Percentiles rank a stretch among this genome's conserved stretches.
These are phyloP conservation scores for Arabis alpina DNA, from an alignment of 345 rosid species.

Conservation along the genomic window DNA sequence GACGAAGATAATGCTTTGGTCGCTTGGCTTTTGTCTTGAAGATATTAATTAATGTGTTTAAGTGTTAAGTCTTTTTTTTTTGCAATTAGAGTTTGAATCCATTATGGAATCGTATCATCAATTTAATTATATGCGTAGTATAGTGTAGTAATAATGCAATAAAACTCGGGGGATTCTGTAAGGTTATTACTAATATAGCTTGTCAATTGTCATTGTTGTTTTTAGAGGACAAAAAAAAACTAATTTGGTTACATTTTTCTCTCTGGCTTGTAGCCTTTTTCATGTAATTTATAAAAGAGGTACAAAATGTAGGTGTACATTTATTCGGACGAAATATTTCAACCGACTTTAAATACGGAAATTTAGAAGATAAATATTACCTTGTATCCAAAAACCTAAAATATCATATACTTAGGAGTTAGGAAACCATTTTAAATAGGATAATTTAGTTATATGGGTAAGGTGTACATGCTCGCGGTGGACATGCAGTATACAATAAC, in stretches of 20 bases:
- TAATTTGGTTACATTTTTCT: background rate
- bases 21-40: slow-evolving; percentile 60
- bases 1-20: slow-evolving; percentile 46
- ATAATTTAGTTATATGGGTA: too few species aligned
- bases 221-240: background rate
- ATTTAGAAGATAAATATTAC: background rate
- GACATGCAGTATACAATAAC: too few species aligned
- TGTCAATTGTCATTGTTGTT: background rate
- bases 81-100: background rate
- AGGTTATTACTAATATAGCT: background rate
- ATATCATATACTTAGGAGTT: too few species aligned
- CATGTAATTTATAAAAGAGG: slow-evolving; percentile 10
- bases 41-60: background rate
- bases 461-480: too few species aligned
- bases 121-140: background rate
- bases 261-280: background rate
- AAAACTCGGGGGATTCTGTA: background rate
- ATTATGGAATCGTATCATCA: background rate
- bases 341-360: slow-evolving; percentile 2
- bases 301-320: background rate
- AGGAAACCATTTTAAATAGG: too few species aligned
- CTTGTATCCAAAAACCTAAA: too few species aligned
- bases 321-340: background rate
- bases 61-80: slow-evolving; percentile 5
- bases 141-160: background rate